A percentile compares a stretch with the other conserved stretches of the same genome.
These are phyloP conservation scores for Solanum aculeatissimum DNA, from an alignment of 305 asterid species.

Conservation along the genomic window DNA sequence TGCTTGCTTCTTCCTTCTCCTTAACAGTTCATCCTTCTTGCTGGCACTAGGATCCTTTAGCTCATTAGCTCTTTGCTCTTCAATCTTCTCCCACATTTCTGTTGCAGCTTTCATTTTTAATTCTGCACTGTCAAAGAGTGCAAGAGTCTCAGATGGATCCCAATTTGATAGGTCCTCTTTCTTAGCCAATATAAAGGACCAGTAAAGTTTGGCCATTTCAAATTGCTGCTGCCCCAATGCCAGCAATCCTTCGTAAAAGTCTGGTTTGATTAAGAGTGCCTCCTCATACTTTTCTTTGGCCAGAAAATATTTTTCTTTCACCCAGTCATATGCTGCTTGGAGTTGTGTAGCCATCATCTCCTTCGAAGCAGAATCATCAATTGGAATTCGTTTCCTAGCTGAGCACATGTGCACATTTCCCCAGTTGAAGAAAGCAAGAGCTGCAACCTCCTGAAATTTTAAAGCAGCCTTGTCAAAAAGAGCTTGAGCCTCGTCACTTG, in stretches of 20 bases:
- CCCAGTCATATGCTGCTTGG: constrained; percentile 83
- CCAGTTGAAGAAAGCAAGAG: constrained; percentile 93
- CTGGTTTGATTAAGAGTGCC: constrained; percentile 65
- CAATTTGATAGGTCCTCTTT: constrained; percentile 74
- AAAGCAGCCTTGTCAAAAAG: constrained; percentile 77
- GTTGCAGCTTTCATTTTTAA: constrained; percentile 83
- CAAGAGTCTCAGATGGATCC: constrained; percentile 77
- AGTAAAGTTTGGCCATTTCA: constrained; percentile 95
- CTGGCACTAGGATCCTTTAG: constrained; percentile 45
- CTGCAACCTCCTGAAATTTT: constrained; percentile 93
- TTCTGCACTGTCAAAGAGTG: constrained; percentile 78
- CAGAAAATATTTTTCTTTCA: constrained; percentile 59
- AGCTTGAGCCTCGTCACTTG: constrained; percentile 75
- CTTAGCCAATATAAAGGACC: constrained; percentile 84
- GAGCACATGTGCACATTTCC: constrained; percentile 99
- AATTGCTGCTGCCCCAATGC: constrained; percentile 98
- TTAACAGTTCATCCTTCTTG: constrained; percentile 61
- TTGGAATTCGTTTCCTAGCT: constrained; percentile 86
- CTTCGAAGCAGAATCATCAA: constrained; percentile 68
- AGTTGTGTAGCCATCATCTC: constrained; percentile 61
- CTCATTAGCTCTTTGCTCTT: constrained; percentile 71
- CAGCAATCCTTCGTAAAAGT: constrained; percentile 79
- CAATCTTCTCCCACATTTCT: constrained; percentile 91
- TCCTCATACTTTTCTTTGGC: constrained; percentile 80
- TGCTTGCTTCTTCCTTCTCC: constrained; percentile 51